Percentiles rank a stretch among this genome's conserved stretches.
Evolutionary conservation across 768 basidiomycete species (phyloP).

Genomic region (Xerocomus brunneocitrinus): DNA sequence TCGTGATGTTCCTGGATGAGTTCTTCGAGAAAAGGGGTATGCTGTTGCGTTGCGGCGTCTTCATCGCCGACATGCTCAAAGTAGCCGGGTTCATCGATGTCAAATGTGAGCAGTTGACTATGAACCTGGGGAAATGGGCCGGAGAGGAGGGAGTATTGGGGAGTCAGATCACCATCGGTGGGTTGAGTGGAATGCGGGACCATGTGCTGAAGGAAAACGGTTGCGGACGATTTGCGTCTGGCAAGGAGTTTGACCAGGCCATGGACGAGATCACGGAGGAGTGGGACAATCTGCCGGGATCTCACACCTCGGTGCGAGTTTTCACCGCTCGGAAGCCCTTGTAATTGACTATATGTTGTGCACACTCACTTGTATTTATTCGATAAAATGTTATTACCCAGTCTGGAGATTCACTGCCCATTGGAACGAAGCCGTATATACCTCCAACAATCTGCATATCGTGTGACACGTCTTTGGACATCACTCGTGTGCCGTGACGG

Average conservation of each 20-base stretch:
- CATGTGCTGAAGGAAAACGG: conserved; percentile 17
- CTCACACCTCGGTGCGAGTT: conserved; percentile 1
- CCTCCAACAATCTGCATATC: too few relatives aligned
- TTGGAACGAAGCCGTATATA: too few relatives aligned
- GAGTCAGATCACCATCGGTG: conserved; percentile 9
- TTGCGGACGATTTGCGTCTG: conserved; percentile 10
- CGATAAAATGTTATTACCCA: not conserved
- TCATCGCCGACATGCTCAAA: conserved; percentile 5
- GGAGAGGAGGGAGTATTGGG: conserved; percentile 15
- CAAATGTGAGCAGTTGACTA: conserved; percentile 3
- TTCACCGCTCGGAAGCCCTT: conserved; percentile 9
- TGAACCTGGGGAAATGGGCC: conserved; percentile 19
- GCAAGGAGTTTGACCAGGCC: conserved; percentile 12
- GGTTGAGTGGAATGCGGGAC: conserved; percentile 14
- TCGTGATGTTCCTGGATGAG: not conserved
- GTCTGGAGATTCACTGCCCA: too few relatives aligned
- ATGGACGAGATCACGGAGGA: conserved; percentile 18
- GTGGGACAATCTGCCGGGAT: conserved; percentile 17
- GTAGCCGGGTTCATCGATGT: conserved; percentile 12
- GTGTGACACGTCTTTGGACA: too few relatives aligned
- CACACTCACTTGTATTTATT: not conserved
- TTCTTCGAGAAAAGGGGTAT: conserved; percentile 2
- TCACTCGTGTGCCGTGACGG: too few relatives aligned
- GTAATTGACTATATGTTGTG: not conserved
- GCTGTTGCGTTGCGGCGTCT: not conserved